Percentiles rank a stretch among this genome's conserved stretches.
Evolutionary conservation across 2,329 filamentous ascomycete genomes (phyloP).

Genomic region (Venturia aucupariae): DNA sequence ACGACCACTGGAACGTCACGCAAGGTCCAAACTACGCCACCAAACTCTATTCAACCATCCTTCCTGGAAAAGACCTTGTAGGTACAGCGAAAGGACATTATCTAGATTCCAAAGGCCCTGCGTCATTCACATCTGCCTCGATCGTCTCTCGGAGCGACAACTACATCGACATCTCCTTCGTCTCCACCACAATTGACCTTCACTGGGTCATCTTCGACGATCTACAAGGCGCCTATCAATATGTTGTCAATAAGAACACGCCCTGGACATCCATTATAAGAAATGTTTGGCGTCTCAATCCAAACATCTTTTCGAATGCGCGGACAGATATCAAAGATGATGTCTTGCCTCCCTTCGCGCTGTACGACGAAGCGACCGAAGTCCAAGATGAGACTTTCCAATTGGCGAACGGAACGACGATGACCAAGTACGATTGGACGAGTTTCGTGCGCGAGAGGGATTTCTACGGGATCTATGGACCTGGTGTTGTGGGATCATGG

Average conservation of each 20-base stretch:
- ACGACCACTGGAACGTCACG: slow-evolving; percentile 35
- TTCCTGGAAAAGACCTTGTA: slow-evolving; percentile 33
- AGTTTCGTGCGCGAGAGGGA: background rate
- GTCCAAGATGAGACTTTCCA: slow-evolving; percentile 48
- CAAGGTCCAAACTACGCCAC: slow-evolving; percentile 30
- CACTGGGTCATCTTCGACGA: slow-evolving; percentile 44
- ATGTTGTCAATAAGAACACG: slow-evolving; percentile 43
- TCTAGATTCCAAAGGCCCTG: slow-evolving; percentile 33
- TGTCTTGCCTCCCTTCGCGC: slow-evolving; percentile 33
- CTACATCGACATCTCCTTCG: slow-evolving; percentile 42
- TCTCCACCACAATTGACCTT: slow-evolving; percentile 38
- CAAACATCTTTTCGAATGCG: slow-evolving; percentile 38
- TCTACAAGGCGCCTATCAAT: slow-evolving; percentile 46
- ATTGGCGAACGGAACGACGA: slow-evolving; percentile 37
- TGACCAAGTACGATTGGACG: slow-evolving; percentile 39
- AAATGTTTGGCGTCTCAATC: slow-evolving; percentile 42
- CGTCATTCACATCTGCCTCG: slow-evolving; percentile 35
- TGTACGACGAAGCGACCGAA: slow-evolving; percentile 27
- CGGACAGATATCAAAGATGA: slow-evolving; percentile 23
- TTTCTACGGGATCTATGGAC: background rate
- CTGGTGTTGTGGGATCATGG: slow-evolving; percentile 40
- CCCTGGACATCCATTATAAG: slow-evolving; percentile 42
- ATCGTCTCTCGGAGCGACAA: slow-evolving; percentile 33
- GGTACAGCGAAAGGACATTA: slow-evolving; percentile 35
- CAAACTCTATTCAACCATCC: slow-evolving; percentile 27